Base-by-base conservation (phyloP, 768 basidiomycete species). In the Naganishia antarctica region DNA sequence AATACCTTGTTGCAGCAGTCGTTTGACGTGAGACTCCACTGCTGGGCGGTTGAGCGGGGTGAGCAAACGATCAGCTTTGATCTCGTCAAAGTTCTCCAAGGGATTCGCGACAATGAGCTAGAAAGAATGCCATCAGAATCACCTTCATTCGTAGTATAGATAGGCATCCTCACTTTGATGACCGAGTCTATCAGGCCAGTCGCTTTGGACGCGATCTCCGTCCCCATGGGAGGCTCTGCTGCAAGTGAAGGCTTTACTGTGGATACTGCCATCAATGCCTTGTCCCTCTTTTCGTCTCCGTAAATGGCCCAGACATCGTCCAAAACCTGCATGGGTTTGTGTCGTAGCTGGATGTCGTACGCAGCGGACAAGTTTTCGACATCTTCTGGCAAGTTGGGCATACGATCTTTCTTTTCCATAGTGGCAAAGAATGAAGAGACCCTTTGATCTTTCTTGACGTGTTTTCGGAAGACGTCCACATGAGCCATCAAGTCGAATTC, bases 381-480 rank as follows among this genome's bases (percentile, higher is more conserved):
- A 23, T 64, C 53, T 4, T 43, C 26, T 11, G 67, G 71, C 15
- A 73, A 47, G 47, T 70, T 69, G 13, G 69, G 67, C 23, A 61
- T 65, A 18, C 16, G 61, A 21, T 63, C 70, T 2, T 61, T 34
- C 12, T 49, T 32, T 59, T 73, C 69, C 2, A 26, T 15, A 1
- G 16, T 21, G 50, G 50, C 9, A 68, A 66, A 31, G 69, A 43
- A 34, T 66, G 58, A 13, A 65, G 62, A 37, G 2, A 83, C 90
- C 78, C 71, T 93, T 92, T 96, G 70, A 73, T 85, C 86, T 78
- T 96, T 96, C 73, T 93, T 89, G 31, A 96, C 81, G 70, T 90
- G 83, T 11, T 81, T 81, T 44, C 93, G 83, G 59, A 97, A 80
- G 71, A 91, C 91, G 67, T 86, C 83, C 31, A 96, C 74, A 70